Percentiles rank a stretch among this genome's conserved stretches.
Evolutionary conservation across 495 filamentous ascomycete genomes (phyloP).

Genomic region (Extremus antarcticus): DNA sequence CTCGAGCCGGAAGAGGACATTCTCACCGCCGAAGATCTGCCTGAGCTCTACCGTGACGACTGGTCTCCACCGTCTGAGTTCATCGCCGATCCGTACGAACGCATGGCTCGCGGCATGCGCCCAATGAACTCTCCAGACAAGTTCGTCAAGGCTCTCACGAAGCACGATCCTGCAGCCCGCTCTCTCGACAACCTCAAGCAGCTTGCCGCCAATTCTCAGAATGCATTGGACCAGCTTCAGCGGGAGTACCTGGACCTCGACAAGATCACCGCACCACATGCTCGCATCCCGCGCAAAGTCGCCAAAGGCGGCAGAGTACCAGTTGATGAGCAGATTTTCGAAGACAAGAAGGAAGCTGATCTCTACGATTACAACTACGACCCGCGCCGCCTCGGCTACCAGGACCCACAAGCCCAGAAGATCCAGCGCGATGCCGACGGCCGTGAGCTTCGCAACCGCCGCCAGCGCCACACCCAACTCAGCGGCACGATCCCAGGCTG

Average conservation of each 20-base stretch:
- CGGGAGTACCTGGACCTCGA: slow-evolving; percentile 53
- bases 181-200: slow-evolving; percentile 42
- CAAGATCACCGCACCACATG: slow-evolving; percentile 36
- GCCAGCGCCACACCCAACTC: slow-evolving; percentile 19
- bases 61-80: neutral
- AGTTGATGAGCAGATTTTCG: slow-evolving; percentile 21
- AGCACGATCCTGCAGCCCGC: slow-evolving; percentile 23
- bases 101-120: slow-evolving; percentile 10
- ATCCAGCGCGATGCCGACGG: slow-evolving; percentile 24
- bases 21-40: slow-evolving; percentile 5
- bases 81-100: neutral
- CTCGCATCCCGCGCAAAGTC: slow-evolving; percentile 31
- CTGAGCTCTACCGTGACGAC: slow-evolving; percentile 5
- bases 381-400: slow-evolving; percentile 24
- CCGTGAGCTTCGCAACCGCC: slow-evolving; percentile 30
- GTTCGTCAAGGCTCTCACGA: slow-evolving; percentile 25
- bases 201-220: slow-evolving; percentile 41
- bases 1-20: slow-evolving; percentile 14
- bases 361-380: slow-evolving; percentile 33
- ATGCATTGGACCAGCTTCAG: slow-evolving; percentile 49
- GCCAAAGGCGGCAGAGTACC: slow-evolving; percentile 29
- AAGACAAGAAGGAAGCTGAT: slow-evolving; percentile 34
- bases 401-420: slow-evolving; percentile 29
- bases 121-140: slow-evolving; percentile 23
- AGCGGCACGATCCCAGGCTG: slow-evolving; percentile 14